Conservation (phyloP, 768 basidiomycete genomes). For the Naganishia antarctica region DNA sequence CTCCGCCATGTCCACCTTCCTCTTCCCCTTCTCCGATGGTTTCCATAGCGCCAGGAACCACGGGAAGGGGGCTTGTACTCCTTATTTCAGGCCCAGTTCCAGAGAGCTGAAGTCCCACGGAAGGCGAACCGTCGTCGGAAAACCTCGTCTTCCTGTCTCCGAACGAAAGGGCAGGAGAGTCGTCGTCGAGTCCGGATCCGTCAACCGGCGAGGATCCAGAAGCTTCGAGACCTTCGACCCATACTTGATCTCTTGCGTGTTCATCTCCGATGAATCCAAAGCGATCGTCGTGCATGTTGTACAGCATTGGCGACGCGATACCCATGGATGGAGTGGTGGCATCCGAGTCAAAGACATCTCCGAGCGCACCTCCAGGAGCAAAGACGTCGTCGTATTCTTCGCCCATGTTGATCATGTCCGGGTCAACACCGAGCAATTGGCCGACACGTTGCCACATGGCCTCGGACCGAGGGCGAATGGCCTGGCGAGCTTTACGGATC, state of each 20-base stretch:
- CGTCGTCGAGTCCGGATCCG: background rate
- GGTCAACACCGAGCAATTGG: constrained; percentile 78
- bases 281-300: constrained; percentile 15
- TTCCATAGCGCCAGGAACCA: constrained; percentile 33
- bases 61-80: constrained; percentile 17
- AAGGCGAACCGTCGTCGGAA: background rate
- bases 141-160: background rate
- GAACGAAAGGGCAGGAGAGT: background rate
- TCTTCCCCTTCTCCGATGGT: constrained; percentile 42
- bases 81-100: background rate
- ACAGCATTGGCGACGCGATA: constrained; percentile 14
- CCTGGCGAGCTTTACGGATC: constrained; percentile 67
- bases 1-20: background rate
- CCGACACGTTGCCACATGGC: constrained; percentile 89
- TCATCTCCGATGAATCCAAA: constrained; percentile 19
- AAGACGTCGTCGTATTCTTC: constrained; percentile 51
- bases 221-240: constrained; percentile 42
- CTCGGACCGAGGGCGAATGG: constrained; percentile 71
- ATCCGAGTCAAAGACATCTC: constrained; percentile 33
- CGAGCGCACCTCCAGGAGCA: constrained; percentile 37
- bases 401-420: constrained; percentile 58
- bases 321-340: constrained; percentile 21
- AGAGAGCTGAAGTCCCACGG: constrained; percentile 3
- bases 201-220: constrained; percentile 25
- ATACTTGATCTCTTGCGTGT: constrained; percentile 35